Evolutionary conservation across 805 yeast genomes (phyloP), one percentile per base, ranked within the genome.

Genomic region (Candida arabinofermentans): DNA sequence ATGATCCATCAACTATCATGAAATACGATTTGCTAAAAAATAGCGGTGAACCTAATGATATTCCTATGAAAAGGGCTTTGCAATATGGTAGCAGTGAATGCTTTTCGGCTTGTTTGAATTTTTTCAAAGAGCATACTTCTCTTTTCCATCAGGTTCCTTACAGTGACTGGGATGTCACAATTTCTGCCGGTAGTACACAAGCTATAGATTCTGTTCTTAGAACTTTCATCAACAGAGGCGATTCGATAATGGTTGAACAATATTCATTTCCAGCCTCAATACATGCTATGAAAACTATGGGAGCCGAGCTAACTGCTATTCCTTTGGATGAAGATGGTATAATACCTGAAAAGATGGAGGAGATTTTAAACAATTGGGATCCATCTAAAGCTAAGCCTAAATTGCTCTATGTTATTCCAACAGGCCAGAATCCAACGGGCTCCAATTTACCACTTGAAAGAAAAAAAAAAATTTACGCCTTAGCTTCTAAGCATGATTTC

Each of bases 361-460:
- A 69, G 34, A 49, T 73, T 33, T 71, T 87, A 52, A 71, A 68
- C 34, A 71, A 72, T 50, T 88, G 93, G 93, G 74, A 72, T 40
- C 40, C 54, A 31, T 54, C 64, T 22, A 70, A 65, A 29, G 75
- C 77, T 44, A 80, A 80, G 65, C 98, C 98, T 51, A 88, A 84
- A 65, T 69, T 91, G 46, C 71, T 91, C 54, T 93, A 93, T 77
- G 81, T 93, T 31, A 87, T 91, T 55, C 83, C 93, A 51, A 93
- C 98, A 8, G 99, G 99, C 48, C 98, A 93, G 71, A 91, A 91
- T 74, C 99, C 99, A 49, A 90, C 97, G 16, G 99, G 99, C 29
- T 81, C 95, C 3, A 85, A 88, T 19, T 70, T 93, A 55, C 70
- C 83, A 27, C 66, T 57, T 22, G 90, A 86, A 57, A 81, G 98